Evolutionary conservation across 2,329 filamentous ascomycete species (phyloP).

Genomic region (Pseudopithomyces chartarum): DNA sequence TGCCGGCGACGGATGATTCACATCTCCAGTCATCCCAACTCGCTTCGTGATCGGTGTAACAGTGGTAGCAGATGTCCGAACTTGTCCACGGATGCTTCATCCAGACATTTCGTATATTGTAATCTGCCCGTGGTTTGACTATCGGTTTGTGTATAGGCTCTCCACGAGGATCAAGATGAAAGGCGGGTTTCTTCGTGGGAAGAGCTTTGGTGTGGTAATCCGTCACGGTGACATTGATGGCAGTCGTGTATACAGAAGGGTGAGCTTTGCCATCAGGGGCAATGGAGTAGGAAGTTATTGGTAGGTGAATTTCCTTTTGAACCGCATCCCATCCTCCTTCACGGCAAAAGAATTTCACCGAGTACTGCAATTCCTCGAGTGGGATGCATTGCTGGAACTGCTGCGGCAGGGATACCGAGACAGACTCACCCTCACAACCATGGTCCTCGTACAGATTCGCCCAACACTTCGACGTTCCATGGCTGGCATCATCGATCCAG

Average conservation of each 20-base stretch:
- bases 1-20: conserved; percentile 8
- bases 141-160: neutral
- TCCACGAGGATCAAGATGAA: neutral
- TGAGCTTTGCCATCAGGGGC: conserved; percentile 9
- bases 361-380: neutral
- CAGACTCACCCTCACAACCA: conserved; percentile 11
- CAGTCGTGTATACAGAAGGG: conserved; percentile 5
- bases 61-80: conserved; percentile 27
- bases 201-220: neutral
- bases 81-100: conserved; percentile 32
- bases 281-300: conserved; percentile 20
- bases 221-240: neutral
- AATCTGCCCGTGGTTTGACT: conserved; percentile 12
- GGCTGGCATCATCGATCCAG: conserved; percentile 24
- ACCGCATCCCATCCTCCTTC: neutral
- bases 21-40: conserved; percentile 24
- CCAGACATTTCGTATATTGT: conserved; percentile 23
- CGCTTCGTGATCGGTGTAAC: conserved; percentile 21
- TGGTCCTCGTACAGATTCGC: conserved; percentile 16
- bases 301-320: conserved; percentile 2
- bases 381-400: conserved; percentile 13
- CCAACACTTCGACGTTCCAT: conserved; percentile 13
- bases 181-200: neutral
- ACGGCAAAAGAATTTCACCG: conserved; percentile 22
- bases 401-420: conserved; percentile 10